Evolutionary conservation across 768 basidiomycete species (phyloP).

Genomic region (Fomitopsis pulvina): DNA sequence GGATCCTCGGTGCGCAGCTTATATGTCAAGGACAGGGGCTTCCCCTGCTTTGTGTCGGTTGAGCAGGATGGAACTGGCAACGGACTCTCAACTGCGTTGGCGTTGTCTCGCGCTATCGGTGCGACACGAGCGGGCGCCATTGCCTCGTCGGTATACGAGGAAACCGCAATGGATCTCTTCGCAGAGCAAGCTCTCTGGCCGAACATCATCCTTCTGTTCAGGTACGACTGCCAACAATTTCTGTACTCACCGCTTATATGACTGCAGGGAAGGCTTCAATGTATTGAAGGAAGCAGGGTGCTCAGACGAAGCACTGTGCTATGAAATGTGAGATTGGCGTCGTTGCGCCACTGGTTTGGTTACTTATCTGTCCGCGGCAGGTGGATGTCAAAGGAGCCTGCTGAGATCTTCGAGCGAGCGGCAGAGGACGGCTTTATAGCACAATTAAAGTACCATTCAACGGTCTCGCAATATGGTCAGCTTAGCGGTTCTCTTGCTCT

Average conservation of each 20-base stretch:
- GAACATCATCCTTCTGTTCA: slow-evolving; percentile 58
- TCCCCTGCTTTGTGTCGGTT: slow-evolving; percentile 59
- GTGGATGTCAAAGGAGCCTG: slow-evolving; percentile 72
- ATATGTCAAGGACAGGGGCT: slow-evolving; percentile 53
- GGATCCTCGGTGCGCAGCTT: slow-evolving; percentile 58
- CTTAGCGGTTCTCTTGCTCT: slow-evolving; percentile 50
- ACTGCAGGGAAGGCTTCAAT: slow-evolving; percentile 47
- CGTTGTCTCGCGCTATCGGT: slow-evolving; percentile 51
- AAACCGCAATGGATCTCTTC: slow-evolving; percentile 59
- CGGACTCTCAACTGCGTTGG: slow-evolving; percentile 40
- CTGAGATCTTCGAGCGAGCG: slow-evolving; percentile 61
- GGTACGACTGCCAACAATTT: slow-evolving; percentile 23
- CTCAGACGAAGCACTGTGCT: slow-evolving; percentile 60
- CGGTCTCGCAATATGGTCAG: slow-evolving; percentile 58
- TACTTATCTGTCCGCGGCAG: slow-evolving; percentile 21
- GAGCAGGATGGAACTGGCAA: slow-evolving; percentile 53
- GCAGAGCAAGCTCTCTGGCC: slow-evolving; percentile 65
- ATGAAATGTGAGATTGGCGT: slow-evolving; percentile 50
- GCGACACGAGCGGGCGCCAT: slow-evolving; percentile 61
- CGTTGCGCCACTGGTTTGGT: background rate
- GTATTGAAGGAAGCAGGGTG: slow-evolving; percentile 59
- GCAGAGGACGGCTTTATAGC: slow-evolving; percentile 60
- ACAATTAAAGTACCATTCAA: slow-evolving; percentile 56
- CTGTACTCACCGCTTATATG: background rate
- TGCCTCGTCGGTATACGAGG: slow-evolving; percentile 53